Conservation (phyloP, 345 rosid genomes). For the Odontarrhena argentea region DNA sequence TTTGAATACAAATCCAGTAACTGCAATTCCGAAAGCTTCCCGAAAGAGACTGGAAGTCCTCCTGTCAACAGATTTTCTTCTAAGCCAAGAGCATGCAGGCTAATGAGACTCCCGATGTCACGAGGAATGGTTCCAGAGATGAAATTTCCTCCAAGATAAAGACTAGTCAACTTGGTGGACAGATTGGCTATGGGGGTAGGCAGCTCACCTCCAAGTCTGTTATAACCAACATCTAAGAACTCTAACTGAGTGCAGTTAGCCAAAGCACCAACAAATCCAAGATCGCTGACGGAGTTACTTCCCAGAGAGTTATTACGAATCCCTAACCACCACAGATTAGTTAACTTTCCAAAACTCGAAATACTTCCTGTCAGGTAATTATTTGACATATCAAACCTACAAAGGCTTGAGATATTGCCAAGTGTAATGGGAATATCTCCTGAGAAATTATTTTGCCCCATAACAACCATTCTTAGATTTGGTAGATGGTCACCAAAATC, state of each 20-base stretch:
- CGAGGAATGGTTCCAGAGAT: constrained; percentile 37
- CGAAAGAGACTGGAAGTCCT: constrained; percentile 33
- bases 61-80: constrained; percentile 32
- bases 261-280: constrained; percentile 31
- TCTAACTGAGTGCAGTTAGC: constrained; percentile 31
- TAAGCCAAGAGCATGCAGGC: constrained; percentile 34
- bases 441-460: constrained; percentile 29
- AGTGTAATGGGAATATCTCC: constrained; percentile 35
- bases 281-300: background rate
- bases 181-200: constrained; percentile 37
- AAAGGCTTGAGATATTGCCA: constrained; percentile 35
- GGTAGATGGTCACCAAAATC: constrained; percentile 36
- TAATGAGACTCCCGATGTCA: constrained; percentile 27
- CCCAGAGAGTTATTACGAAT: constrained; percentile 20
- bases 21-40: constrained; percentile 24
- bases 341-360: constrained; percentile 26
- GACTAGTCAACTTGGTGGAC: constrained; percentile 31
- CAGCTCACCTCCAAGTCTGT: constrained; percentile 33
- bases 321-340: constrained; percentile 28
- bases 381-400: constrained; percentile 20
- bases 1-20: constrained; percentile 35
- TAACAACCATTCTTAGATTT: background rate
- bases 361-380: constrained; percentile 34
- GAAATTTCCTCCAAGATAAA: constrained; percentile 26
- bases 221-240: constrained; percentile 30